phyloP scores from a whole-genome alignment of 1,284 basidiomycete species.

The Leccinum subrobustum region DNA sequence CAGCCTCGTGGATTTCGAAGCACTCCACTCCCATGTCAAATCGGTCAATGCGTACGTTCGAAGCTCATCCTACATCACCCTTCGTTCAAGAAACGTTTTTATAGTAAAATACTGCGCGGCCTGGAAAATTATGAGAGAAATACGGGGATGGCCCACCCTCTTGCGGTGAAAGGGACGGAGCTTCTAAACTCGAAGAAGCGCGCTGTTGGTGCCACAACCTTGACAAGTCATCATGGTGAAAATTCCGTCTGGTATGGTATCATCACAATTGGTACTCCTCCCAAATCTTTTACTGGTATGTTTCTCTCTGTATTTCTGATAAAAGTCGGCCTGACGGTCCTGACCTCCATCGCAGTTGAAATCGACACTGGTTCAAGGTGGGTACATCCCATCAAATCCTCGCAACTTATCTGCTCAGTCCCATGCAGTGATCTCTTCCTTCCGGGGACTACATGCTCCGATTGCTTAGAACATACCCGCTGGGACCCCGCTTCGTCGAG shows the following conservation, averaged over 20 bases:
- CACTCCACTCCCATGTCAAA: neutral
- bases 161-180: neutral
- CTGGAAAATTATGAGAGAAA: neutral
- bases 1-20: neutral
- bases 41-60: neutral
- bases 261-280: neutral
- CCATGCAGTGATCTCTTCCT: neutral
- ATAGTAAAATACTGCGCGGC: neutral
- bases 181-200: neutral
- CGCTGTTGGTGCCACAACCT: neutral
- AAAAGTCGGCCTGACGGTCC: neutral
- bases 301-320: neutral
- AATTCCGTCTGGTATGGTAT: neutral
- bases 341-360: neutral
- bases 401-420: neutral
- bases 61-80: neutral
- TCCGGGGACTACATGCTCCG: neutral
- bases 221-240: neutral
- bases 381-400: neutral
- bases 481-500: neutral
- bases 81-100: neutral
- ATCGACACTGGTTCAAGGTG: neutral
- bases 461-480: neutral
- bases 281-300: neutral
- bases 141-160: neutral